phyloP scores from a whole-genome alignment of 805 yeast genomes.

The Myxozyma lipomycoides region DNA sequence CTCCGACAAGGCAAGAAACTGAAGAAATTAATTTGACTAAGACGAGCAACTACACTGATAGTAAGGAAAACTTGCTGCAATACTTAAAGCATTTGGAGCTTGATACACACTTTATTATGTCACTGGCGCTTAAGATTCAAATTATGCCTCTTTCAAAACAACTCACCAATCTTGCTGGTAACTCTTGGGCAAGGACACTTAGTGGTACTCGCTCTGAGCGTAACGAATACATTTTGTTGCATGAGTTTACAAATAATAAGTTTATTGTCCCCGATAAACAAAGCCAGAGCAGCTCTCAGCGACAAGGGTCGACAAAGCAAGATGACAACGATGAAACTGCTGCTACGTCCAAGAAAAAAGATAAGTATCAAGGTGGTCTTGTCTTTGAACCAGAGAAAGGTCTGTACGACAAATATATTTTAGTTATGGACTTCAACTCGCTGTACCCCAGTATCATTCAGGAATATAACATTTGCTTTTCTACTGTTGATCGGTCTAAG shows the following conservation, averaged over 20 bases:
- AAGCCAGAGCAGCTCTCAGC: constrained; percentile 32
- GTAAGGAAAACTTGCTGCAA: constrained; percentile 61
- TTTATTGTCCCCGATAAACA: constrained; percentile 82
- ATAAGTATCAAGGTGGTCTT: constrained; percentile 85
- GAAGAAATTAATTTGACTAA: constrained; percentile 61
- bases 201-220: constrained; percentile 95
- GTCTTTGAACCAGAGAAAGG: constrained; percentile 98
- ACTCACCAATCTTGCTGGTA: constrained; percentile 89
- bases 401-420: constrained; percentile 75
- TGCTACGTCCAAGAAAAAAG: constrained; percentile 49
- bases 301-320: constrained; percentile 29
- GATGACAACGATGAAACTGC: constrained; percentile 39
- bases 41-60: constrained; percentile 49
- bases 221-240: constrained; percentile 86
- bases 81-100: constrained; percentile 65
- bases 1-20: constrained; percentile 54
- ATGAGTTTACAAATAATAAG: constrained; percentile 77
- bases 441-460: constrained; percentile 96
- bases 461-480: constrained; percentile 94
- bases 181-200: constrained; percentile 93
- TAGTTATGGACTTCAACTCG: constrained; percentile 98
- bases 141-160: constrained; percentile 85
- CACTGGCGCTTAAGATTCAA: constrained; percentile 76
- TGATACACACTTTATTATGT: constrained; percentile 67
- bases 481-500: constrained; percentile 74